Conservation (phyloP, 345 rosid species). For the Excoecaria agallocha region DNA sequence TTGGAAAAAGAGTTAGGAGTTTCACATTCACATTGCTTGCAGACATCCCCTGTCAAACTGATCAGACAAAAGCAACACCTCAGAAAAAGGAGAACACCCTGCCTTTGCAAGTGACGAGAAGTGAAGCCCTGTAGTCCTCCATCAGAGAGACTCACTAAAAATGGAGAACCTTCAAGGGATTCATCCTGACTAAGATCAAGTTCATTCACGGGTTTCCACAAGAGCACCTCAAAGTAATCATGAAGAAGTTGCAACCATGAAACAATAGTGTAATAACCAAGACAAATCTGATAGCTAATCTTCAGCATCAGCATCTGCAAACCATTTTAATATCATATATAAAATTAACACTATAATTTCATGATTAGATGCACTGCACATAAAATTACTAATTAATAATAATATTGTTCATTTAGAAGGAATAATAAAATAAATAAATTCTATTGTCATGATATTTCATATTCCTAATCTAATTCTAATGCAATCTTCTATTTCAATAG, state of each 20-base stretch:
- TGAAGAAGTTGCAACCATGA: slow-evolving; percentile 79
- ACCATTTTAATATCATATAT: neutral
- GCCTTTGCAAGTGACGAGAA: slow-evolving; percentile 60
- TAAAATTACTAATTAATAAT: neutral
- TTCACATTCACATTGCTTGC: slow-evolving; percentile 32
- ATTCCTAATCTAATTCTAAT: neutral
- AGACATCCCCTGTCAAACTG: slow-evolving; percentile 36
- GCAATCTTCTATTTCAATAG: neutral
- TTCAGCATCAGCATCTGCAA: slow-evolving; percentile 78
- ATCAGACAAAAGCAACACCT: slow-evolving; percentile 62
- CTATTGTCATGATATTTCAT: no score
- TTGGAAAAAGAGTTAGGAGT: slow-evolving; percentile 25
- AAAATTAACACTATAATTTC: neutral
- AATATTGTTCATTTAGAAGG: neutral
- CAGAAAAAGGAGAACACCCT: slow-evolving; percentile 60
- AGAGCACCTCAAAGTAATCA: slow-evolving; percentile 50
- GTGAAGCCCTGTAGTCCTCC: slow-evolving; percentile 27
- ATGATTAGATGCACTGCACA: neutral
- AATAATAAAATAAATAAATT: no score
- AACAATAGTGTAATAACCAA: slow-evolving; percentile 35
- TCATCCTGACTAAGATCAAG: slow-evolving; percentile 30
- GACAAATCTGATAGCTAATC: slow-evolving; percentile 50
- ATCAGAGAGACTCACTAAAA: slow-evolving; percentile 42
- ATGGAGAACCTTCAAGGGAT: slow-evolving; percentile 78
- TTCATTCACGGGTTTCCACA: slow-evolving; percentile 37